Percentiles rank a stretch among this genome's conserved stretches.
phyloP scores from a whole-genome alignment of 129 eudicot species.

The Deinandra increscens region DNA sequence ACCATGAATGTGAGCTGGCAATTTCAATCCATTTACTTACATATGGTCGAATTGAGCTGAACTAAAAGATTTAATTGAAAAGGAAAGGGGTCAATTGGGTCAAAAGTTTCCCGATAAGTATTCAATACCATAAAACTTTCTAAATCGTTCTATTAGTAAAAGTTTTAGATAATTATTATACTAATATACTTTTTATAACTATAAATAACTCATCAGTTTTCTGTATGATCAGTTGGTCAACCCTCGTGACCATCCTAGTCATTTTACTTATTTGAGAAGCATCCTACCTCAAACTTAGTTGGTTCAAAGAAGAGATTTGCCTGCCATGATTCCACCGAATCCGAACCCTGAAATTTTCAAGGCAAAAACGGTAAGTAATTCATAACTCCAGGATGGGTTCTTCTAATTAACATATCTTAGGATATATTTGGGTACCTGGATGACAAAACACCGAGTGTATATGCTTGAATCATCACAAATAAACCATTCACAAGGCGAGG shows the following conservation, averaged over 20 bases:
- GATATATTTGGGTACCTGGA: slow-evolving; percentile 48
- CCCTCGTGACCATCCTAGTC: not conserved
- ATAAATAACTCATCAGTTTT: not conserved
- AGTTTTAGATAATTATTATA: not conserved
- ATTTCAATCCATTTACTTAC: not conserved
- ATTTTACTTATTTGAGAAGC: slow-evolving; percentile 10
- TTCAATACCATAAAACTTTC: not conserved
- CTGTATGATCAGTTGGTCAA: not conserved
- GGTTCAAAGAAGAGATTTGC: slow-evolving; percentile 91
- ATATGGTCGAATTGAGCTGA: not conserved
- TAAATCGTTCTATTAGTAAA: not conserved
- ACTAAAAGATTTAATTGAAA: not conserved
- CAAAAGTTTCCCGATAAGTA: not conserved
- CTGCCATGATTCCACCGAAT: slow-evolving; percentile 81
- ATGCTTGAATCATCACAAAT: slow-evolving; percentile 70
- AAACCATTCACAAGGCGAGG: slow-evolving; percentile 88
- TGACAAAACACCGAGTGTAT: slow-evolving; percentile 74
- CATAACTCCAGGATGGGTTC: not conserved
- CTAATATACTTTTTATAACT: not conserved
- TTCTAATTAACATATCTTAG: not conserved
- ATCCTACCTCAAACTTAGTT: slow-evolving; percentile 61
- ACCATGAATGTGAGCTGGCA: slow-evolving; percentile 9
- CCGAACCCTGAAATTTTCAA: slow-evolving; percentile 60
- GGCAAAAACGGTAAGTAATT: slow-evolving; percentile 16
- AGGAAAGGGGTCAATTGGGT: not conserved